Conservation (phyloP, 257 asterid genomes). For the Catharanthus roseus region DNA sequence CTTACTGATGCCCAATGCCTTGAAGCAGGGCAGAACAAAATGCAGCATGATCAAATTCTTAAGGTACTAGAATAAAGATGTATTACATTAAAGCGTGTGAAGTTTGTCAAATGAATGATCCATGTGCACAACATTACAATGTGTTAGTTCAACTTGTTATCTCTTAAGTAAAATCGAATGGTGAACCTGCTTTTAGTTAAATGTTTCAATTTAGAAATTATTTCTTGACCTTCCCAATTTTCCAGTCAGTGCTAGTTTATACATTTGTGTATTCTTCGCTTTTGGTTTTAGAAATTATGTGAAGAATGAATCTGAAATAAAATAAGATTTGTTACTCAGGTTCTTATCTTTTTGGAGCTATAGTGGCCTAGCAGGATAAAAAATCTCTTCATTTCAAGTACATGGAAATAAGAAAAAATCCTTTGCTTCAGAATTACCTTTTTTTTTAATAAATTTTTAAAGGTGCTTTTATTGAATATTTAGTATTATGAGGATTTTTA, state of each 20-base stretch:
- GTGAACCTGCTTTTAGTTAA: not conserved
- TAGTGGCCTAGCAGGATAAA: not conserved
- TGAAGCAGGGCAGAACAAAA: constrained; percentile 16
- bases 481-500: constrained; percentile 8
- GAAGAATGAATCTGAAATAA: not conserved
- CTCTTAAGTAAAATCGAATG: not conserved
- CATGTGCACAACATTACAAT: not conserved
- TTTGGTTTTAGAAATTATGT: not conserved
- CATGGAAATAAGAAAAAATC: not conserved
- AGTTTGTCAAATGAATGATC: not conserved
- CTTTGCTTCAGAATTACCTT: constrained; percentile 8
- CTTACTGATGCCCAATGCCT: constrained; percentile 16
- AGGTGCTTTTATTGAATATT: not conserved
- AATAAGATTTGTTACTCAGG: not conserved
- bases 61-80: constrained; percentile 2
- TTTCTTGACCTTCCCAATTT: not conserved
- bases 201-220: not conserved
- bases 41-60: not conserved
- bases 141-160: not conserved
- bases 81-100: not conserved
- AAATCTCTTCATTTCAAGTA: not conserved
- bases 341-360: not conserved
- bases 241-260: not conserved
- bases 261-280: not conserved
- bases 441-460: not conserved